These are phyloP conservation scores for Pythium rishiriense DNA, from an alignment of 352 stramenopile species.

Conservation along the genomic window DNA sequence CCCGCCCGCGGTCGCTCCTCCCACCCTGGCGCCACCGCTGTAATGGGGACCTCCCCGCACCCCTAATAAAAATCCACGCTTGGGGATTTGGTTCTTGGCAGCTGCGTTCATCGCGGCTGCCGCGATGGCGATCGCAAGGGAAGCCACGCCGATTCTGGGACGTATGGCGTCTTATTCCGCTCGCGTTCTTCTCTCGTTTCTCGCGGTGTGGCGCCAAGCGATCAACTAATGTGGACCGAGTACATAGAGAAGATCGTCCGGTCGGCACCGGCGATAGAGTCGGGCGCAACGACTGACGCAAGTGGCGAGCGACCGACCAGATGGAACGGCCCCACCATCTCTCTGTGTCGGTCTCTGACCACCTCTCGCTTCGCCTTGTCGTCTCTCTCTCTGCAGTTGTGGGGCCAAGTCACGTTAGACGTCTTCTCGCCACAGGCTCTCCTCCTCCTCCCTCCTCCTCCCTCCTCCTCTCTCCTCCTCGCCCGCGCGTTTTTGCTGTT, in stretches of 20 bases:
- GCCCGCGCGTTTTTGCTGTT: conserved; percentile 5
- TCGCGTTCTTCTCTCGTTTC: conserved; percentile 5
- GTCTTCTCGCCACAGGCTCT: not conserved
- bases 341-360: conserved; percentile 8
- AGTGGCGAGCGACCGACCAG: conserved; percentile 26
- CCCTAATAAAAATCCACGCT: no score
- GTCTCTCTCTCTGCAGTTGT: conserved; percentile 1
- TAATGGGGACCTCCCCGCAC: no score
- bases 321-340: conserved; percentile 15
- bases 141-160: no score
- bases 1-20: not conserved
- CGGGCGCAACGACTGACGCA: conserved; percentile 8
- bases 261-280: conserved; percentile 14
- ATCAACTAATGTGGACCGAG: not conserved
- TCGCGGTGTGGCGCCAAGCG: not conserved
- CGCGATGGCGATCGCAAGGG: no score
- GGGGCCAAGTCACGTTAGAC: not conserved
- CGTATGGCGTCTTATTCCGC: not conserved
- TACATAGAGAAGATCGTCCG: not conserved
- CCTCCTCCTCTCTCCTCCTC: not conserved
- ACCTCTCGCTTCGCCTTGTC: not conserved
- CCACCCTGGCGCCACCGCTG: conserved; percentile 1
- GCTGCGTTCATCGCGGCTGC: no score
- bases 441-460: not conserved
- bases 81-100: no score